Percentiles rank a stretch among this genome's conserved stretches.
phyloP scores from a whole-genome alignment of 192 early-diverging fungal species.

The Anaeromyces robustus region DNA sequence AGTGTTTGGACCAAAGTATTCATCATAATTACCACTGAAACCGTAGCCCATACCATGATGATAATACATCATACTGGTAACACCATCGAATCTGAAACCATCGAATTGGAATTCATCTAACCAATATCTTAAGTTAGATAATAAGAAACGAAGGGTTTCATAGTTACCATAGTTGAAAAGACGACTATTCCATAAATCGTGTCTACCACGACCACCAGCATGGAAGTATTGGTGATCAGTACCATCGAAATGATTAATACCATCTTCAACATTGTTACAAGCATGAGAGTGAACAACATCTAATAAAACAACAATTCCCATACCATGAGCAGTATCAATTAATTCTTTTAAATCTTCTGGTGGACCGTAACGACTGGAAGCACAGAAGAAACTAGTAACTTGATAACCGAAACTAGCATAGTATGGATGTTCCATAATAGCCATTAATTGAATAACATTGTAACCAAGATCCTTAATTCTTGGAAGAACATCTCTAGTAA shows the following conservation, averaged over 20 bases:
- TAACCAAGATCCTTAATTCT: constrained; percentile 70
- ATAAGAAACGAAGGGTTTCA: constrained; percentile 81
- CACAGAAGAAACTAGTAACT: constrained; percentile 93
- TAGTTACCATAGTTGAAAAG: constrained; percentile 91
- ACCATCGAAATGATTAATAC: constrained; percentile 90
- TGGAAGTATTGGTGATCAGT: constrained; percentile 96
- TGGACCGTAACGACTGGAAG: constrained; percentile 60
- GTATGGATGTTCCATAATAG: constrained; percentile 97
- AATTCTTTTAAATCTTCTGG: constrained; percentile 86
- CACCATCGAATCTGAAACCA: constrained; percentile 97
- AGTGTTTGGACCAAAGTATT: constrained; percentile 77
- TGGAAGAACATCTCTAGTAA: constrained; percentile 68
- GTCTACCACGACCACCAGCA: constrained; percentile 61
- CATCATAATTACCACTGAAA: constrained; percentile 82
- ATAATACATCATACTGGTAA: constrained; percentile 88
- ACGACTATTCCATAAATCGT: constrained; percentile 78
- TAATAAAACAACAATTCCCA: constrained; percentile 74
- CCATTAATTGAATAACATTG: constrained; percentile 76
- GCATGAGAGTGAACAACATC: constrained; percentile 96
- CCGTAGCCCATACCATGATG: constrained; percentile 92
- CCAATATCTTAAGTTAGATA: constrained; percentile 92
- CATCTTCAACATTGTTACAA: constrained; percentile 87
- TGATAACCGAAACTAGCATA: constrained; percentile 97
- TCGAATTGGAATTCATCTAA: constrained; percentile 80
- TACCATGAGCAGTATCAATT: constrained; percentile 77